Evolutionary conservation across 2,329 filamentous ascomycete species (phyloP).

Genomic region (Tolypocladium nubicola): DNA sequence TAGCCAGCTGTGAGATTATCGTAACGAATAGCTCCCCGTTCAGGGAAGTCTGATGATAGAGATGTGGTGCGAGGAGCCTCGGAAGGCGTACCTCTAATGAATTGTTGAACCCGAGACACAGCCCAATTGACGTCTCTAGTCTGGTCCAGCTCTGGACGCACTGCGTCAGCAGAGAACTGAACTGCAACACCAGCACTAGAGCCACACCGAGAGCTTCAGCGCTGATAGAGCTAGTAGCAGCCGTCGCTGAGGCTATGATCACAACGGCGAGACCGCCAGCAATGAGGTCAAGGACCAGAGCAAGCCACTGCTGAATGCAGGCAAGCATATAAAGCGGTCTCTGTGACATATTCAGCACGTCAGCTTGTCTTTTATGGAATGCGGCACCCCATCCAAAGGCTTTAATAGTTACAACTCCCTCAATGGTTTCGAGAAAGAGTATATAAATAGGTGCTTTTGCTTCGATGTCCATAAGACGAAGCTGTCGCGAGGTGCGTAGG

Average conservation of each 20-base stretch:
- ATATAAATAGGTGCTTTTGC: constrained; percentile 17
- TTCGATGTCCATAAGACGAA: constrained; percentile 16
- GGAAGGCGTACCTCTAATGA: constrained; percentile 12
- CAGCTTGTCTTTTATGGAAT: constrained; percentile 6
- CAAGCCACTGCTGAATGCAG: constrained; percentile 38
- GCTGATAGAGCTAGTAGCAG: constrained; percentile 12
- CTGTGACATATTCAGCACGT: constrained; percentile 21
- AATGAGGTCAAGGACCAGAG: constrained; percentile 32
- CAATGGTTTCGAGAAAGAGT: constrained; percentile 12
- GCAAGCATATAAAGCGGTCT: constrained; percentile 28
- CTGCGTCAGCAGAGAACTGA: constrained; percentile 15
- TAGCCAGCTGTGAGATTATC: constrained; percentile 17
- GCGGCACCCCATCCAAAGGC: constrained; percentile 17
- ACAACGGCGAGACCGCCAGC: constrained; percentile 34
- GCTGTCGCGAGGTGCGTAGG: constrained; percentile 18
- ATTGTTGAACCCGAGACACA: constrained; percentile 21
- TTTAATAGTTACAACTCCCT: constrained; percentile 16
- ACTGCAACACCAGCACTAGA: constrained; percentile 16
- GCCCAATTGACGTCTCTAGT: constrained; percentile 23
- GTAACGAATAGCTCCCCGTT: constrained; percentile 15
- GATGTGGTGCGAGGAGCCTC: constrained; percentile 4
- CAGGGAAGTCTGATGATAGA: constrained; percentile 16
- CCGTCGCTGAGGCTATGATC: constrained; percentile 31
- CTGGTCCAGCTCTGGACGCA: constrained; percentile 21
- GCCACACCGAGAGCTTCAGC: constrained; percentile 16